phyloP scores from a whole-genome alignment of 176 grass and related monocot species.

The Themeda triandra region DNA sequence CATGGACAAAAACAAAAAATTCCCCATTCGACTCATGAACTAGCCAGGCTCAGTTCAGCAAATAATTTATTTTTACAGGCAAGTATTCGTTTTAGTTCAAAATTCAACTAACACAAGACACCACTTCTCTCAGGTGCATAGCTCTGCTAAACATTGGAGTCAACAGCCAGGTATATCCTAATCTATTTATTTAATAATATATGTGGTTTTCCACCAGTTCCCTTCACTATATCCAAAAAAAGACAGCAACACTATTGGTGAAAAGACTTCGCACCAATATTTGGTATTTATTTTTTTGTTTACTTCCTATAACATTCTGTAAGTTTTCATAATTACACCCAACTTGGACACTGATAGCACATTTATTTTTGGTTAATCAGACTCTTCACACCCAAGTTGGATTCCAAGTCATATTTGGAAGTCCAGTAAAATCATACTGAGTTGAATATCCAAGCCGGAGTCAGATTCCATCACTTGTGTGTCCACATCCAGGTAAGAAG shows the following conservation, averaged over 20 bases:
- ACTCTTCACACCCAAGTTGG: neutral
- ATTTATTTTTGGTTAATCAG: neutral
- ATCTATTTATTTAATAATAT: neutral
- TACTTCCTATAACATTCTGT: neutral
- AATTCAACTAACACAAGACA: neutral
- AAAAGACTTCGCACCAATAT: neutral
- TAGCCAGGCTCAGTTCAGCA: neutral
- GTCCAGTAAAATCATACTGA: neutral
- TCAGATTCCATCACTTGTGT: neutral
- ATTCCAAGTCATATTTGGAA: neutral
- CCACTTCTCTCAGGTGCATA: neutral
- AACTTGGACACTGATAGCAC: neutral
- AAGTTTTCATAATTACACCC: neutral
- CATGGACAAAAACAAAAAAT: neutral
- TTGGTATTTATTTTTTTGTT: neutral
- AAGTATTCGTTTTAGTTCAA: neutral
- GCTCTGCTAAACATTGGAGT: neutral
- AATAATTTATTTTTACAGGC: neutral
- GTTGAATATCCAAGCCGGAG: neutral
- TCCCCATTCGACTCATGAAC: neutral
- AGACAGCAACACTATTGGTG: neutral
- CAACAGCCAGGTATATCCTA: neutral
- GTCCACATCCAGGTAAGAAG: neutral
- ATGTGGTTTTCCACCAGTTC: neutral
- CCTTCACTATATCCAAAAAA: neutral